Percentiles rank a stretch among this genome's conserved stretches.
Evolutionary conservation across 352 stramenopile genomes (phyloP).

Genomic region (Lagenidium sp.): DNA sequence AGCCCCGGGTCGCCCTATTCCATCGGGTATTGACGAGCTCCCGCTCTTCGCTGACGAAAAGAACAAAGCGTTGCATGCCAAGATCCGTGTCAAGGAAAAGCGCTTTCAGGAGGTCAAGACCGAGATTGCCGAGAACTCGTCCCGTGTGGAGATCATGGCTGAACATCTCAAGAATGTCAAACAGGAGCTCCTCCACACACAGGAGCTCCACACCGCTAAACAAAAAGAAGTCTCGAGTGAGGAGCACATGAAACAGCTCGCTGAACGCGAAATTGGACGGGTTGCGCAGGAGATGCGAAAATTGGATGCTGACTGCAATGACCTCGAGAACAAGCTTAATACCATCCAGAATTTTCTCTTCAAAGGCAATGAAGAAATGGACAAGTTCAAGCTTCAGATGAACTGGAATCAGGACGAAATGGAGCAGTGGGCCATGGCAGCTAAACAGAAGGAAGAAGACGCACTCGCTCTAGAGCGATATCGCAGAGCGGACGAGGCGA

Average conservation of each 20-base stretch:
- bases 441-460: conserved; percentile 96
- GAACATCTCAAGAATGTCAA: conserved; percentile 96
- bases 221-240: conserved; percentile 91
- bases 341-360: conserved; percentile 88
- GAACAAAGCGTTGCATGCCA: conserved; percentile 73
- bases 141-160: conserved; percentile 91
- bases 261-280: conserved; percentile 84
- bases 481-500: conserved; percentile 88
- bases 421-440: conserved; percentile 94
- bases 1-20: conserved; percentile 31
- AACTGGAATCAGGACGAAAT: conserved; percentile 98
- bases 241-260: conserved; percentile 89
- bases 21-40: conserved; percentile 81
- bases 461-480: conserved; percentile 91
- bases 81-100: conserved; percentile 78
- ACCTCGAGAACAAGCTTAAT: conserved; percentile 83
- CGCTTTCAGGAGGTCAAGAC: conserved; percentile 44
- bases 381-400: conserved; percentile 95
- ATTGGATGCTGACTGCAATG: conserved; percentile 59
- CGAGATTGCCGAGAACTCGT: conserved; percentile 73
- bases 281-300: conserved; percentile 67
- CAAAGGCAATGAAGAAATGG: conserved; percentile 91
- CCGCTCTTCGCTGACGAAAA: conserved; percentile 85
- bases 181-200: conserved; percentile 92
- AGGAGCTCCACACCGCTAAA: conserved; percentile 89